Base-by-base conservation (phyloP, 2,329 filamentous ascomycete genomes). In the Coleophoma eucalyptorum region DNA sequence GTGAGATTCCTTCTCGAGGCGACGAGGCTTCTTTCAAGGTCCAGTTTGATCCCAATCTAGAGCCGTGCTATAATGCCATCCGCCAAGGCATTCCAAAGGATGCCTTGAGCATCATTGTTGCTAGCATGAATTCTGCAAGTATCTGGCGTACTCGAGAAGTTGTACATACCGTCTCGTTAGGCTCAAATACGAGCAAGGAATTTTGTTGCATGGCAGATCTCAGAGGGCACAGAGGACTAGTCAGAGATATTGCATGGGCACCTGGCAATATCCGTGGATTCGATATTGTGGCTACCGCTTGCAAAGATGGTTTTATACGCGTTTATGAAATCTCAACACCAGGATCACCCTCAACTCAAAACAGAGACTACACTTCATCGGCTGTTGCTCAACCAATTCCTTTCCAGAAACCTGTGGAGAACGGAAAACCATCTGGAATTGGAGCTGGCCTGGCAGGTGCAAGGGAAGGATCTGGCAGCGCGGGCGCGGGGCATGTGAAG, bases 161-260 rank as follows among this genome's bases (percentile, higher is more conserved):
- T 13, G 58, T 59, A 12, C 54, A 74, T 70, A n/a, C 69, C 71
- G 37, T 75, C 71, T 46, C 77, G 77, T 55, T 83, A 73, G 50
- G 75, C 75, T 37, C 69, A 69, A 73, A 84, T 71, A 71, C 82
- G 65, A 74, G 79, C 49, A 88, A 89, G 54, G 87, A 90, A 52
- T 95, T 97, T 65, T 96, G 96, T 66, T 81, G 89, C 7, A 91
- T 91, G 0, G 84, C 86, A 18, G 87, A 91, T 63, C 74, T 97
- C 15, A 75, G 76, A 31, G 84, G 84, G 2, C 89, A 96, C 60
- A 78, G 81, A 7, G 84, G 86, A 1, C 77, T 97, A 37, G 88
- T 97, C 6, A 80, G 93, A 44, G 92, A 97, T 66, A 81, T 97
- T 1, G 86, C 90, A 2, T 99, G 94, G 94, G 90, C 93, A 1